Base-by-base conservation (phyloP, 495 filamentous ascomycete species). In the Rostrohypoxylon terebratum region DNA sequence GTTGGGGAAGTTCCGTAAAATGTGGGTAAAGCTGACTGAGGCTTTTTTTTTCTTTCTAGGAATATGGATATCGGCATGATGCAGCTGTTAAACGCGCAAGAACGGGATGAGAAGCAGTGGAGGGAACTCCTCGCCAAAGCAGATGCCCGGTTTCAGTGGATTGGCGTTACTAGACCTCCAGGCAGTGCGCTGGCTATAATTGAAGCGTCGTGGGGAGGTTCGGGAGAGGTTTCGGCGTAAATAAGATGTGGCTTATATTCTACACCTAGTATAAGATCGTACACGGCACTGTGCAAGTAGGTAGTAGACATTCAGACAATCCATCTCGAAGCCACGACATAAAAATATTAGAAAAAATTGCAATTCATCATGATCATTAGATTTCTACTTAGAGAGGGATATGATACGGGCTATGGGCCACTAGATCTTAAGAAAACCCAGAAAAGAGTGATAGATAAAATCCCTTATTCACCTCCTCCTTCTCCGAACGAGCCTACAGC, bases 51-150 rank as follows among this genome's bases (percentile, higher is more conserved):
- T 28, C n/a, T 20, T 36, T 34, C n/a, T 36, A 59, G 55, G 36
- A 59, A 59, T 28, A 59, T 42, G 36, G 55, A 59, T 10, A 59
- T 59, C 13, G 55, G 55, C 6, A 59, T 59, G 55, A 38, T 40
- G 55, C 55, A 59, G 8, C 10, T 59, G 10, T 9, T 59, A 16
- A 59, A 59, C 28, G 55, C 55, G 0, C 55, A 59, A 13, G 34
- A 59, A 10, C 55, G 55, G 14, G 55, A 59, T 5, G 36, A 40
- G 20, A 1, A 0, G 10, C n/a, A 59, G 36, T 59, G 55, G 55
- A 38, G 34, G 10, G 55, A 42, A 13, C 55, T 59, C 10, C 20
- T 59, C 9, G 34, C 34, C 4, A 59, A 59, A 25, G 55, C 55
- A 21, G 36, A 59, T 34, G 9, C 34, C 0, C 18, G 20, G 10